Evolutionary conservation across 306 rosid species (phyloP), one percentile per base, ranked within the genome.

Genomic region (Lupinus albus): DNA sequence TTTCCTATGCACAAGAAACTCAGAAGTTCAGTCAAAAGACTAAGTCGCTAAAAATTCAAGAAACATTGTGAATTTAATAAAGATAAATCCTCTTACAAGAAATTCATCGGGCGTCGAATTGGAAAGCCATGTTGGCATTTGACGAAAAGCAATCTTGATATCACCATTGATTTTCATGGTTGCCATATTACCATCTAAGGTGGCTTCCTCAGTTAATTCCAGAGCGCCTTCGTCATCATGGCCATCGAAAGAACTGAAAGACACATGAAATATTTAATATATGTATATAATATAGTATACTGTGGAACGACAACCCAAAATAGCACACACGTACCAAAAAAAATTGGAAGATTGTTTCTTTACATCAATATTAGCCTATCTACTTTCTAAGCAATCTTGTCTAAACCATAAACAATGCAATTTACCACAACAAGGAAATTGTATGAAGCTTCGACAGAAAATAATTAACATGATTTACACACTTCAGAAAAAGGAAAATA

Each of bases 101-200:
- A 94, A 94, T 73, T 94, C 99, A 78, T 94, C 97, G 38, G 99
- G 99, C 49, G 93, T 94, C 21, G 99, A 86, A 80, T 86, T 77
- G 18, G 82, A 89, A 78, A 94, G 95, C 99, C 99, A 94, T 58
- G 79, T 68, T 78, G 97, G 99, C 95, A 90, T 84, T 61, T 88
- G 90, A 36, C 60, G 86, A 70, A 87, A 65, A 72, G 75, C 69
- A 60, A 53, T 61, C 70, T 79, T 86, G 39, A 50, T 62, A 71
- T 89, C 96, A 16, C 90, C 91, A 47, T 86, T 88, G 67, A 68
- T 78, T 83, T 82, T 84, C 44, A 14, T 32, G 25, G 72, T 75
- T 68, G 84, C 52, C 64, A 73, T 38, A 67, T 77, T 75, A 58
- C 90, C 92, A 66, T 89, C 86, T 76, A 72, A 74, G 58, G 74